These are phyloP conservation scores for slime mould (Dictyostelium discoideum) DNA, from an alignment of 78 protist species.

Conservation along the genomic window dicty_2.7 NC_007091.3:623501-624000, in stretches of 20 bases:
- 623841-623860: conserved; percentile 62
- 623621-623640: not conserved
- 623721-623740: conserved; percentile 37
- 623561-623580: conserved; percentile 4
- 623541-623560: conserved; percentile 17
- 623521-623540: not conserved
- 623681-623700: not conserved
- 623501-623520: conserved; percentile 19
- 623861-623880: conserved; percentile 41
- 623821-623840: not conserved
- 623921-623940: not conserved
- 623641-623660: conserved; percentile 18
- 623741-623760: conserved; percentile 45
- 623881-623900: conserved; percentile 35
- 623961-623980: conserved; percentile 57
- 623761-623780: conserved; percentile 70
- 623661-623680: not conserved
- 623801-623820: not conserved
- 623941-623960: conserved; percentile 7
- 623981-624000: conserved; percentile 14
- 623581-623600: conserved; percentile 23
- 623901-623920: conserved; percentile 10
- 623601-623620: conserved; percentile 57
- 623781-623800: conserved; percentile 37
- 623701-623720: conserved; percentile 19